phyloP scores from a whole-genome alignment of 2,329 filamentous ascomycete species.

The Sclerotinia minor region DNA sequence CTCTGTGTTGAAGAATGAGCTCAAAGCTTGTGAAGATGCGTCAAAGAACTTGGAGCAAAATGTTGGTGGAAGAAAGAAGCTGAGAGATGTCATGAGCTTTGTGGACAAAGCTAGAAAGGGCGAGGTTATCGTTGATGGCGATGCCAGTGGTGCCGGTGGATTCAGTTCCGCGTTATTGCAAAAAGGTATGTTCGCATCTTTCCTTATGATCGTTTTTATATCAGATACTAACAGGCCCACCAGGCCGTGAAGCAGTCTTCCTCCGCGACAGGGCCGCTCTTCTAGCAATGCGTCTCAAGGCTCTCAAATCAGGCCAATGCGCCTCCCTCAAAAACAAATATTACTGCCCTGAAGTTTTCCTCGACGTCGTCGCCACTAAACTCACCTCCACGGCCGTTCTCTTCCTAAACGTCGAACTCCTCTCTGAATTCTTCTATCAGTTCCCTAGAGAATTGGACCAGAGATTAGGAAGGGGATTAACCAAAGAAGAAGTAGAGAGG shows the following conservation, averaged over 20 bases:
- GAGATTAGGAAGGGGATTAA: conserved; percentile 78
- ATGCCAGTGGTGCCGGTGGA: conserved; percentile 83
- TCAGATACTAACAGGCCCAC: conserved; percentile 13
- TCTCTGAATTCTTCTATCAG: conserved; percentile 97
- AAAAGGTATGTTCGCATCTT: conserved; percentile 60
- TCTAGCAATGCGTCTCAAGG: conserved; percentile 84
- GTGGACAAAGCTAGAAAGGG: conserved; percentile 88
- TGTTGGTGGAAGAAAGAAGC: conserved; percentile 79
- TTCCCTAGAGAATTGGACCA: conserved; percentile 91
- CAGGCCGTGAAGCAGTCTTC: conserved; percentile 90
- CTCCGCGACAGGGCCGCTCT: conserved; percentile 88
- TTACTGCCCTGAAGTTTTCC: conserved; percentile 93
- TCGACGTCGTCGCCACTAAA: conserved; percentile 96
- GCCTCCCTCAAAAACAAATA: conserved; percentile 84
- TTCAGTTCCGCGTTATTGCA: conserved; percentile 86
- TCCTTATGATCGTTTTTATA: conserved; percentile 6
- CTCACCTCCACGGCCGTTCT: conserved; percentile 92
- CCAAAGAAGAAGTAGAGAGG: conserved; percentile 76
- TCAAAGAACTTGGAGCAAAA: conserved; percentile 71
- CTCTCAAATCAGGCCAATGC: conserved; percentile 90
- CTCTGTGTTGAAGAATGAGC: conserved; percentile 79
- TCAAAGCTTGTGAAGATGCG: conserved; percentile 79
- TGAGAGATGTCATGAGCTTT: conserved; percentile 86
- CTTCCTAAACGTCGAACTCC: conserved; percentile 94
- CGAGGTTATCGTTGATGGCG: conserved; percentile 80